These are phyloP conservation scores for Rhexocercosporidium sp. DNA, from an alignment of 2,329 filamentous ascomycete genomes.

Conservation along the genomic window DNA sequence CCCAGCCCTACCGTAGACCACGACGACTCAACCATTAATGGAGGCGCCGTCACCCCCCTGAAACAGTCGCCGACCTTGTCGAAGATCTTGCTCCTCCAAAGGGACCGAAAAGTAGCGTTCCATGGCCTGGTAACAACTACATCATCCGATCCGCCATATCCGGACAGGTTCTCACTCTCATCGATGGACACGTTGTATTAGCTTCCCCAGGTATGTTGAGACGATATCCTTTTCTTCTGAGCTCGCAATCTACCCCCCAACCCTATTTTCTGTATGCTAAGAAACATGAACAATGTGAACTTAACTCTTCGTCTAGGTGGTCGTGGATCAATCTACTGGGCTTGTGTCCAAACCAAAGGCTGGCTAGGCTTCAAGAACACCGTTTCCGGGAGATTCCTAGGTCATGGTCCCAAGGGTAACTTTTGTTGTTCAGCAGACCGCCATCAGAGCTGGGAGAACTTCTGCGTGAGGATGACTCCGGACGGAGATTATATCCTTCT, in stretches of 20 bases:
- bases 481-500: conserved; percentile 33
- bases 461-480: conserved; percentile 29
- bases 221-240: not conserved
- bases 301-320: conserved; percentile 6
- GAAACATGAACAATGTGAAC: not conserved
- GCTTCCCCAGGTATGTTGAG: conserved; percentile 18
- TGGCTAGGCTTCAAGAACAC: conserved; percentile 33
- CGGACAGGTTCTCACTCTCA: conserved; percentile 30
- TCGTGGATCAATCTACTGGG: conserved; percentile 31
- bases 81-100: conserved; percentile 6
- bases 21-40: conserved; percentile 23
- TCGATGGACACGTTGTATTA: conserved; percentile 24
- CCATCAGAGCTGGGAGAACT: conserved; percentile 31
- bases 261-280: not conserved
- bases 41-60: conserved; percentile 24
- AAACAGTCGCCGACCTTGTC: conserved; percentile 17
- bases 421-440: conserved; percentile 23
- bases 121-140: conserved; percentile 31
- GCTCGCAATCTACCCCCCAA: too few species aligned
- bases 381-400: conserved; percentile 26
- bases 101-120: conserved; percentile 17
- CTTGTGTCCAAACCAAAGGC: conserved; percentile 32
- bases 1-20: conserved; percentile 16
- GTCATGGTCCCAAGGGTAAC: conserved; percentile 25
- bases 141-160: conserved; percentile 30